Percentiles rank a stretch among this genome's conserved stretches.
phyloP scores from a whole-genome alignment of 371 early-diverging fungal species.

The Mucor sp. region DNA sequence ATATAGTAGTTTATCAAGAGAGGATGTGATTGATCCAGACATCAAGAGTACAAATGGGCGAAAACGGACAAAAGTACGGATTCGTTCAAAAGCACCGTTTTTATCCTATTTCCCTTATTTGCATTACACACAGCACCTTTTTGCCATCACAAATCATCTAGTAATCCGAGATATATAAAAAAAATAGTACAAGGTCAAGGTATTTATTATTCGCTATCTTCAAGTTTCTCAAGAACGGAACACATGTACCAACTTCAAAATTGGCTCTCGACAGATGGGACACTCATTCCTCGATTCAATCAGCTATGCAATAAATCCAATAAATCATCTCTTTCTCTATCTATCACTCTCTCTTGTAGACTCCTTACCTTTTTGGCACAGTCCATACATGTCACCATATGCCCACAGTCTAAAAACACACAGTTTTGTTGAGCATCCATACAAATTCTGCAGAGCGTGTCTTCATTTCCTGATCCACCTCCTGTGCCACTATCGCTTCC shows the following conservation, averaged over 20 bases:
- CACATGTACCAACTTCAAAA: constrained; percentile 52
- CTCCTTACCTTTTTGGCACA: constrained; percentile 56
- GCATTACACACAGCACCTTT: background rate
- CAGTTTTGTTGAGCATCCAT: constrained; percentile 64
- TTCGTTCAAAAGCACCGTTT: background rate
- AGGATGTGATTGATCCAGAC: background rate
- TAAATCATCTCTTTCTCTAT: background rate
- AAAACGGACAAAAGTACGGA: background rate
- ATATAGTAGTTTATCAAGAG: background rate
- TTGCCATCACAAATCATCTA: background rate
- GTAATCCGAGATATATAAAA: background rate
- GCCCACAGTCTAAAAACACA: constrained; percentile 62
- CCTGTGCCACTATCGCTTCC: background rate
- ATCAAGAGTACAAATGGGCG: background rate
- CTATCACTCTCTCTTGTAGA: background rate
- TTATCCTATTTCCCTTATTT: background rate
- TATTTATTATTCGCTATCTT: background rate
- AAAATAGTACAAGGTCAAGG: background rate
- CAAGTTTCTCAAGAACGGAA: constrained; percentile 31
- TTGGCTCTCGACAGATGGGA: constrained; percentile 65
- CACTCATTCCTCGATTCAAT: constrained; percentile 58
- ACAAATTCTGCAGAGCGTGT: constrained; percentile 58
- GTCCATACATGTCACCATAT: constrained; percentile 65
- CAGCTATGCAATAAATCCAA: constrained; percentile 28
- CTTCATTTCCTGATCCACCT: constrained; percentile 27